A percentile compares a stretch with the other conserved stretches of the same genome.
phyloP scores from a whole-genome alignment of 441 rosid species.

The Croton setiger region DNA sequence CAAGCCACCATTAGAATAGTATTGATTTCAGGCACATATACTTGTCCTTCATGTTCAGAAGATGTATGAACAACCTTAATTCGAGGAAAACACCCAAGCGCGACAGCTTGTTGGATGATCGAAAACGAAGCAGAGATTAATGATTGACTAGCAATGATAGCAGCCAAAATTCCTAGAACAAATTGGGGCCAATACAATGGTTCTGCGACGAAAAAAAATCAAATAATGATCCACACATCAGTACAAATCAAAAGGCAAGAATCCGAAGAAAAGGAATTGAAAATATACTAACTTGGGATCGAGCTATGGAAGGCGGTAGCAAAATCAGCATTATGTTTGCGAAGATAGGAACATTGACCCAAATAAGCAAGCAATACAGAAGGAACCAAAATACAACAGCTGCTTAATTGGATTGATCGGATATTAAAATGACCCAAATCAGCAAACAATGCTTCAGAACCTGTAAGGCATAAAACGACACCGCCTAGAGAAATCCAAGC shows the following conservation, averaged over 20 bases:
- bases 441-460: conserved; percentile 29
- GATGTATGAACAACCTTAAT: conserved; percentile 37
- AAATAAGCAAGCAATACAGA: conserved; percentile 16
- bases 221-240: not conserved
- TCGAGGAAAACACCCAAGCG: conserved; percentile 37
- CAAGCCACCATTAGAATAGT: conserved; percentile 37
- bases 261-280: not conserved
- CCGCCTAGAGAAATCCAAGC: conserved; percentile 44
- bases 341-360: conserved; percentile 23
- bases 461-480: conserved; percentile 32
- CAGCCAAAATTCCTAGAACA: conserved; percentile 26
- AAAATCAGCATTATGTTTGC: not conserved
- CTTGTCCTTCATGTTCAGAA: conserved; percentile 29
- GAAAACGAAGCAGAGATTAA: conserved; percentile 39
- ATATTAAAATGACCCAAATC: conserved; percentile 25
- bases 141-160: conserved; percentile 37
- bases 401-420: conserved; percentile 18
- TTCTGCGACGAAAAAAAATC: conserved; percentile 15
- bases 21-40: conserved; percentile 37
- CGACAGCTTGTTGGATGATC: conserved; percentile 35
- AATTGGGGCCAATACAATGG: conserved; percentile 38
- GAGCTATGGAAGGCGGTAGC: conserved; percentile 12
- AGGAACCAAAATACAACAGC: conserved; percentile 11
- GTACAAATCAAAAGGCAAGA: not conserved
- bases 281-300: conserved; percentile 13